A percentile compares a stretch with the other conserved stretches of the same genome.
These are phyloP conservation scores for Trichoderma pleuroti DNA, from an alignment of 2,329 filamentous ascomycete species.

Conservation along the genomic window DNA sequence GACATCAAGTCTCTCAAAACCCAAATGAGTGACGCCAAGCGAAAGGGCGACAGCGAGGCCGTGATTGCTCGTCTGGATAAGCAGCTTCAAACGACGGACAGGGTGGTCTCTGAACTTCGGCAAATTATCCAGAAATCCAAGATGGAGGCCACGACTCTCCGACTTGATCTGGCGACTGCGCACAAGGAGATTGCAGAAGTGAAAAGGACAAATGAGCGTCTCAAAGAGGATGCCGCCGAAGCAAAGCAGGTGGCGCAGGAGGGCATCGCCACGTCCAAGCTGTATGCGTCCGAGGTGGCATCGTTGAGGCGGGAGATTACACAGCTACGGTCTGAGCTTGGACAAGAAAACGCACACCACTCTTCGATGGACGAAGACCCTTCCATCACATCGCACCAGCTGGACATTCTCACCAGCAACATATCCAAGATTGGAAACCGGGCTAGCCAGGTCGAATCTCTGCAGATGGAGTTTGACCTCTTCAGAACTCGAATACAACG, in stretches of 20 bases:
- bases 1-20: conserved; percentile 29
- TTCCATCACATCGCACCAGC: conserved; percentile 31
- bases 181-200: conserved; percentile 26
- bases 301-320: conserved; percentile 34
- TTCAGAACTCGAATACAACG: conserved; percentile 37
- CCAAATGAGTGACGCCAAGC: conserved; percentile 25
- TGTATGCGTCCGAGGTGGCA: conserved; percentile 32
- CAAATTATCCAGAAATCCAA: conserved; percentile 22
- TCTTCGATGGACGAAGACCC: conserved; percentile 15
- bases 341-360: conserved; percentile 25
- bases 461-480: conserved; percentile 43
- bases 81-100: conserved; percentile 26
- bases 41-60: conserved; percentile 19
- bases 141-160: conserved; percentile 22
- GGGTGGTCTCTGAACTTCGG: conserved; percentile 23
- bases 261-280: conserved; percentile 25
- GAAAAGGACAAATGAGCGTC: conserved; percentile 24
- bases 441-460: conserved; percentile 38
- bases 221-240: conserved; percentile 26
- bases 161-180: conserved; percentile 24
- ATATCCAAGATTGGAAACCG: conserved; percentile 38
- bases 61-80: conserved; percentile 24
- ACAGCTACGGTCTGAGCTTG: conserved; percentile 30
- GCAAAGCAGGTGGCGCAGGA: conserved; percentile 27
- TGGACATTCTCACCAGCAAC: conserved; percentile 40